phyloP scores from a whole-genome alignment of 2,329 filamentous ascomycete genomes.

The Sporothrix variecibatus region DNA sequence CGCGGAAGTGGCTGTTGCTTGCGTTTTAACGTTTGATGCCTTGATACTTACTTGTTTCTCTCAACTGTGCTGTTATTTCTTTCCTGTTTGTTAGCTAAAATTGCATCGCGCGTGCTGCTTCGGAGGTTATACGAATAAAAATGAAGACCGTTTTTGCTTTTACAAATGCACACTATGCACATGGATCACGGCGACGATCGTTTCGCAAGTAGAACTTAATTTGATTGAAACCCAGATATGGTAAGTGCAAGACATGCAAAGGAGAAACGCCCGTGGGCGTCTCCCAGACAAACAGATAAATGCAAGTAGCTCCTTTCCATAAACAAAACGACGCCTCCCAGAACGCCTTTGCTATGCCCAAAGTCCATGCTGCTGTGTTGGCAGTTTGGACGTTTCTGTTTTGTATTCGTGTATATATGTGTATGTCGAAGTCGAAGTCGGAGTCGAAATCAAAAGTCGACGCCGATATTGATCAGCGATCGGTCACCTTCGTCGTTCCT shows the following conservation, averaged over 20 bases:
- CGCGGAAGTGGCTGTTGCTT: neutral
- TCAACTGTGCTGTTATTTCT: neutral
- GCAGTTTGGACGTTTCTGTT: neutral
- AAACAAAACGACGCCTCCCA: constrained; percentile 8
- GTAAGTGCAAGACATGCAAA: neutral
- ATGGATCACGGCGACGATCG: neutral
- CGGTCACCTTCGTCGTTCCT: neutral
- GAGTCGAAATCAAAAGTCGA: too few relatives aligned
- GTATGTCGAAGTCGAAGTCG: neutral
- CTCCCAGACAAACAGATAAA: neutral
- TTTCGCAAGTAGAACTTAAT: neutral
- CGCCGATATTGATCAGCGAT: neutral
- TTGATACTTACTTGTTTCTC: neutral
- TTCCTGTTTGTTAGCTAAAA: neutral
- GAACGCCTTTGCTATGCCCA: constrained; percentile 30
- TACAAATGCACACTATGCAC: neutral
- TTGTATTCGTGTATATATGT: neutral
- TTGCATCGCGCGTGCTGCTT: neutral
- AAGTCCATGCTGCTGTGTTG: neutral
- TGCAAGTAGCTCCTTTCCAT: neutral
- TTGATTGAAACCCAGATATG: neutral
- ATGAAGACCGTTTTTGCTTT: constrained; percentile 5
- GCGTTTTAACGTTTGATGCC: neutral
- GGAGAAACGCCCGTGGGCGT: neutral
- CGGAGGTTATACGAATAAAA: neutral